phyloP scores from a whole-genome alignment of 192 early-diverging fungal species.

The Coemansia sp. region DNA sequence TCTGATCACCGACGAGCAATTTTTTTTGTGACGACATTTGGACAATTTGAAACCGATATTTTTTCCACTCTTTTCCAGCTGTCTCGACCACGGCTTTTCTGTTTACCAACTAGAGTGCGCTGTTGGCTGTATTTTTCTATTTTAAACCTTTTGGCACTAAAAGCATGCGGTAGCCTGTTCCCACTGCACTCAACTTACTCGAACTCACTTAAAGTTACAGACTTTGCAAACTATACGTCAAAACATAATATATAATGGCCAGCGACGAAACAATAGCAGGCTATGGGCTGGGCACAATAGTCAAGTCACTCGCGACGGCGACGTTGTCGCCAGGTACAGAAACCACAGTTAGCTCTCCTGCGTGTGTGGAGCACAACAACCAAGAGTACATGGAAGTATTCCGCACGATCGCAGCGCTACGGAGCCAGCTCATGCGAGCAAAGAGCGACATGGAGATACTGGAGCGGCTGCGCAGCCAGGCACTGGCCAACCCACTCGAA shows the following conservation, averaged over 20 bases:
- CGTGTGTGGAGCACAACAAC: slow-evolving; percentile 39
- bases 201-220: background rate
- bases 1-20: background rate
- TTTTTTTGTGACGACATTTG: slow-evolving; percentile 7
- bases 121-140: background rate
- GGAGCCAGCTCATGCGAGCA: slow-evolving; percentile 43
- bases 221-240: background rate
- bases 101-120: background rate
- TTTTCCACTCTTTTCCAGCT: background rate
- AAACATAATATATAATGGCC: slow-evolving; percentile 2
- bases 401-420: slow-evolving; percentile 37
- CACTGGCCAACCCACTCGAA: slow-evolving; percentile 23
- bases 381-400: slow-evolving; percentile 49
- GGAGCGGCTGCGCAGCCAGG: slow-evolving; percentile 23
- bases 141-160: background rate
- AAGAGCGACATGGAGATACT: slow-evolving; percentile 44
- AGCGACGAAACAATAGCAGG: slow-evolving; percentile 8
- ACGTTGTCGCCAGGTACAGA: slow-evolving; percentile 17
- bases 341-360: background rate
- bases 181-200: background rate
- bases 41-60: background rate
- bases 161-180: background rate
- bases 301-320: background rate
- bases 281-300: background rate
- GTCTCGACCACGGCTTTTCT: background rate